phyloP scores from a whole-genome alignment of 2,329 filamentous ascomycete genomes.

The Colletotrichum limetticola region DNA sequence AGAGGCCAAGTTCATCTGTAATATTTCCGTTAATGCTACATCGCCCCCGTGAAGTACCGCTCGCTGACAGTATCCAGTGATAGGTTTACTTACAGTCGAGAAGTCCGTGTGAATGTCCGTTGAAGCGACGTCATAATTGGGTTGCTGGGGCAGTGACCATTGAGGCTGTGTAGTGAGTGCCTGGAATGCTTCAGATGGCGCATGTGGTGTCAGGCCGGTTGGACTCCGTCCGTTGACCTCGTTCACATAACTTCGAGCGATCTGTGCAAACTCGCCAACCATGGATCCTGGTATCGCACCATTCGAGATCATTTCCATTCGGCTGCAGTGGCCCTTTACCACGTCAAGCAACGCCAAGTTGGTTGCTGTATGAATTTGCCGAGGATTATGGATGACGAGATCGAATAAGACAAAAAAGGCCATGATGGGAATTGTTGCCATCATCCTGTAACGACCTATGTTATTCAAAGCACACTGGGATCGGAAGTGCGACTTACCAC shows the following conservation, averaged over 20 bases:
- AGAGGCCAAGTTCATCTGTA: background rate
- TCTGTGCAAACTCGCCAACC: slow-evolving; percentile 51
- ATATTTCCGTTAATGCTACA: background rate
- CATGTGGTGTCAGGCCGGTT: background rate
- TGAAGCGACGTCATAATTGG: background rate
- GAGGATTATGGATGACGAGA: slow-evolving; percentile 47
- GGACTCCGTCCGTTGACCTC: slow-evolving; percentile 27
- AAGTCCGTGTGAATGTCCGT: background rate
- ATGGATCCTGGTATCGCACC: slow-evolving; percentile 48
- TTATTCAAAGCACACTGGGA: too few relatives aligned
- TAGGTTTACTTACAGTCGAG: background rate
- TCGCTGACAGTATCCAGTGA: background rate
- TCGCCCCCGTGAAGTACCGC: background rate
- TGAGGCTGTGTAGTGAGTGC: background rate
- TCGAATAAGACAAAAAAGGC: slow-evolving; percentile 54
- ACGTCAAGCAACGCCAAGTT: slow-evolving; percentile 53
- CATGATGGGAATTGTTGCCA: slow-evolving; percentile 47
- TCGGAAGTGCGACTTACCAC: slow-evolving; percentile 36
- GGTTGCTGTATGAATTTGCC: slow-evolving; percentile 43
- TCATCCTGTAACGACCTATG: slow-evolving; percentile 34
- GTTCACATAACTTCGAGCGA: slow-evolving; percentile 51
- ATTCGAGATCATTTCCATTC: slow-evolving; percentile 49
- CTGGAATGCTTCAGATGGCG: background rate
- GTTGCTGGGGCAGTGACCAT: background rate
- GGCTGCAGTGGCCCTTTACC: slow-evolving; percentile 52